Percentiles rank a stretch among this genome's conserved stretches.
Evolutionary conservation across 1,284 basidiomycete species (phyloP).

Genomic region (Cryptococcus depauperatus): DNA sequence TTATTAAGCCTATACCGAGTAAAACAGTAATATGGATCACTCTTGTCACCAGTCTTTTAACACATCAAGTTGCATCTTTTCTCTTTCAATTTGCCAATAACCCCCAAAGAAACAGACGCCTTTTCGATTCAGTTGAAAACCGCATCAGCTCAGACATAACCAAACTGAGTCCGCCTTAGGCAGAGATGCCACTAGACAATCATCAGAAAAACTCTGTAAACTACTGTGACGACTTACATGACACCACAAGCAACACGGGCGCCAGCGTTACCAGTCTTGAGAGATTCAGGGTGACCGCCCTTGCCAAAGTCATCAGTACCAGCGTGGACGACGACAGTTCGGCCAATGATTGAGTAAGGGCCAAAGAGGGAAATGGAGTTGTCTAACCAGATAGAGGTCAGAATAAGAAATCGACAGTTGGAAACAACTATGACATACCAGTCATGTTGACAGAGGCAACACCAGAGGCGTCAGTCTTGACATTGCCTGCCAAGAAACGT

Average conservation of each 20-base stretch:
- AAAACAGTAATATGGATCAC: too few species aligned
- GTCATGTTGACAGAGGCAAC: conserved; percentile 42
- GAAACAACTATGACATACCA: conserved; percentile 4
- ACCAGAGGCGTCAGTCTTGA: conserved; percentile 56
- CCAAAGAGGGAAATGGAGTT: conserved; percentile 60
- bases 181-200: too few species aligned
- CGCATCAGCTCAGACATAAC: too few species aligned
- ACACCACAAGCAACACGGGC: conserved; percentile 65
- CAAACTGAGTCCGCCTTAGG: too few species aligned
- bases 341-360: conserved; percentile 61
- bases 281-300: conserved; percentile 58
- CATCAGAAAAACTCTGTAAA: too few species aligned
- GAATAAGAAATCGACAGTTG: background rate
- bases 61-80: too few species aligned
- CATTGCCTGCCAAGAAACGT: conserved; percentile 44
- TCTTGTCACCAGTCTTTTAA: too few species aligned
- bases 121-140: too few species aligned
- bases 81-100: too few species aligned
- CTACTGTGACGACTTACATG: conserved; percentile 60
- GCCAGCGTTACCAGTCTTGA: conserved; percentile 67
- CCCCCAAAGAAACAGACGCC: too few species aligned
- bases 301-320: conserved; percentile 66
- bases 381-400: conserved; percentile 48
- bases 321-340: conserved; percentile 52
- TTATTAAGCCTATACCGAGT: too few species aligned